These are phyloP conservation scores for Yamadazyma tumulicola DNA, from an alignment of 805 yeast species.

Conservation along the genomic window DNA sequence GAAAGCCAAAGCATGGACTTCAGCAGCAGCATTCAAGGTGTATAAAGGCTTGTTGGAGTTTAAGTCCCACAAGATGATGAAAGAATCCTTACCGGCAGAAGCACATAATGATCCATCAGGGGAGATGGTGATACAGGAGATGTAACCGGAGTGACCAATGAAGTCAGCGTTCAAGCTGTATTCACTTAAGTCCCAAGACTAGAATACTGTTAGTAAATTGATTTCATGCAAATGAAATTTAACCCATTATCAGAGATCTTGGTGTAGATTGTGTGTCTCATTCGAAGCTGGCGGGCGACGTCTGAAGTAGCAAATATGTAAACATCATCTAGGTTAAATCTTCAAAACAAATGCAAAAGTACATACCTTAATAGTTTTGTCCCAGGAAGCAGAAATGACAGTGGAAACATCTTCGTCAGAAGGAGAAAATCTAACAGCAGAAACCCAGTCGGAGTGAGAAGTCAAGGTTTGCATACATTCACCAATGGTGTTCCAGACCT, in stretches of 20 bases:
- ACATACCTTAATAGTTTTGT: slow-evolving; percentile 98
- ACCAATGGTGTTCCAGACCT: slow-evolving; percentile 99
- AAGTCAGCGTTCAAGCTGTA: slow-evolving; percentile 89
- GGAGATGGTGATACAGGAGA: slow-evolving; percentile 92
- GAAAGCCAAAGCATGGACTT: slow-evolving; percentile 97
- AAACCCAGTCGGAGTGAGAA: slow-evolving; percentile 99
- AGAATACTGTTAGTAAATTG: slow-evolving; percentile 45
- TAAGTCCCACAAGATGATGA: slow-evolving; percentile 97
- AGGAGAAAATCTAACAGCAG: slow-evolving; percentile 97
- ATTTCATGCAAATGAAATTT: slow-evolving; percentile 4
- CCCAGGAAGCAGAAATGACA: slow-evolving; percentile 98
- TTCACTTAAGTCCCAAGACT: slow-evolving; percentile 93
- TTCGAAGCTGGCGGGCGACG: slow-evolving; percentile 63
- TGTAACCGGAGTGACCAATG: slow-evolving; percentile 99
- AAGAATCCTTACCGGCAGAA: slow-evolving; percentile 99
- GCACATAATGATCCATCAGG: slow-evolving; percentile 99
- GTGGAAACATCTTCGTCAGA: slow-evolving; percentile 57
- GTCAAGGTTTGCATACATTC: slow-evolving; percentile 90
- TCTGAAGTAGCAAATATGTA: slow-evolving; percentile 99
- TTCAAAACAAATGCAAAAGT: slow-evolving; percentile 7
- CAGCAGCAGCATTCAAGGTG: slow-evolving; percentile 94
- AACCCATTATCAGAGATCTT: slow-evolving; percentile 84
- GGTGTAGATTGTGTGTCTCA: slow-evolving; percentile 97
- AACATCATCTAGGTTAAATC: slow-evolving; percentile 12
- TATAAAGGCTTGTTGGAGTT: slow-evolving; percentile 79